Evolutionary conservation across 305 asterid species (phyloP), one percentile per base, ranked within the genome.

Genomic region (Fraxinus angustifolia): DNA sequence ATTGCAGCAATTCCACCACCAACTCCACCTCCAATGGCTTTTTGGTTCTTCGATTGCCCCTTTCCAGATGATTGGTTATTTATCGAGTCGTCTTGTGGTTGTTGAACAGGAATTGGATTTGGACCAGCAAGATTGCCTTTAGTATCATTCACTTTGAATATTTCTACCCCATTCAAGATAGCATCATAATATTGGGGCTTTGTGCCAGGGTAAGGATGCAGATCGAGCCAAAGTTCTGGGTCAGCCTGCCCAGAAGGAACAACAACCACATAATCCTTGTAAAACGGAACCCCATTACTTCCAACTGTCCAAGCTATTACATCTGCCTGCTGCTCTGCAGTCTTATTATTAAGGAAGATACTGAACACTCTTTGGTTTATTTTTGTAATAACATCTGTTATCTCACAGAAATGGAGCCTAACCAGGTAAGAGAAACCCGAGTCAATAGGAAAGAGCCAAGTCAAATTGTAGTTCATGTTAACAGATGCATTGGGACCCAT

Each of bases 401-500:
- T 85, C 88, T 94, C 98, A 60, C 98, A 93, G 87, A 92, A 94
- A 85, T 94, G 98, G 79, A 94, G 98, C 90, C 98, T 88, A 67
- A 92, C 94, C 28, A 94, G 91, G 88, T 94, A 94, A 67, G 88
- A 87, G 88, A 93, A 94, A 77, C 96, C 97, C 0, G 93, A 83
- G 80, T 94, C 98, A 23, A 93, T 87, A 7, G 83, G 48, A 30
- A 94, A 91, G 50, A 79, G 62, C 98, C 98, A 94, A 50, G 93
- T 91, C 73, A 94, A 86, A 85, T 94, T 94, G 90, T 1, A 94
- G 3, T 90, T 78, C 80, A 11, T 42, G 86, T 94, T 94, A 35
- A 93, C 88, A 0, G 88, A 10, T 38, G 84, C 77, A 83, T 84
- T 88, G 1, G 97, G 98, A 79, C 97, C 97, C 98, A 94, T 93